Percentiles rank a stretch among this genome's conserved stretches.
These are phyloP conservation scores for Xylariaceae sp. DNA, from an alignment of 2,329 filamentous ascomycete species.

Conservation along the genomic window DNA sequence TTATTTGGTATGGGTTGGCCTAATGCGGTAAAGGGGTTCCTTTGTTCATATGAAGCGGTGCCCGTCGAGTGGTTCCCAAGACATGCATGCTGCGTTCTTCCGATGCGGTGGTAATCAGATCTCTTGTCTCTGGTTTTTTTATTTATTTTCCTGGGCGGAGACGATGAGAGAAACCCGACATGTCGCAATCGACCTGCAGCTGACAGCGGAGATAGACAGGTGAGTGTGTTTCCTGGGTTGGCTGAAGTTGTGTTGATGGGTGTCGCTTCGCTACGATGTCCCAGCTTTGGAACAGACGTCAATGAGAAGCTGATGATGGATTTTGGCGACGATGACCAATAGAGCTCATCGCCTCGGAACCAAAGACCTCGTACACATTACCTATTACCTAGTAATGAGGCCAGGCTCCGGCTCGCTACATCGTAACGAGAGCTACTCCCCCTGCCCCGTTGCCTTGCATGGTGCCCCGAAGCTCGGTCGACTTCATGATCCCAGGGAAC, in stretches of 20 bases:
- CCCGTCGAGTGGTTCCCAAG: conserved; percentile 18
- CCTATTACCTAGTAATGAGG: neutral
- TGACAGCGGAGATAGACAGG: conserved; percentile 9
- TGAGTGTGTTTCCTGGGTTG: neutral
- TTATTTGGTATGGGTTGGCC: conserved; percentile 5
- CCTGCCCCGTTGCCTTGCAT: conserved; percentile 6
- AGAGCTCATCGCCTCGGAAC: neutral
- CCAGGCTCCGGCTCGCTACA: neutral
- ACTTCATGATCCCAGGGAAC: conserved; percentile 16
- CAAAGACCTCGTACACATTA: conserved; percentile 5
- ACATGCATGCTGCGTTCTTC: conserved; percentile 31
- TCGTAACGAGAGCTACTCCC: conserved; percentile 1
- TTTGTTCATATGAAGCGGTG: conserved; percentile 17
- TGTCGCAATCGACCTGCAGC: conserved; percentile 22
- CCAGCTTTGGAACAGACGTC: too few species aligned
- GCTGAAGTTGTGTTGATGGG: neutral
- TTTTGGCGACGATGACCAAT: neutral
- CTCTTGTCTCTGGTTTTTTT: conserved; percentile 18
- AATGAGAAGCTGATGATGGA: too few species aligned
- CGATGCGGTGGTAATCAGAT: conserved; percentile 28
- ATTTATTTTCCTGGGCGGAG: too few species aligned
- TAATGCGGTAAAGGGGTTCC: conserved; percentile 25
- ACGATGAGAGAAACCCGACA: conserved; percentile 14
- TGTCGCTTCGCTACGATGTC: neutral
- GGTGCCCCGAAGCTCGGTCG: conserved; percentile 4